A percentile compares a stretch with the other conserved stretches of the same genome.
Conservation (phyloP, 306 rosid genomes). For the Prunus mongolica region DNA sequence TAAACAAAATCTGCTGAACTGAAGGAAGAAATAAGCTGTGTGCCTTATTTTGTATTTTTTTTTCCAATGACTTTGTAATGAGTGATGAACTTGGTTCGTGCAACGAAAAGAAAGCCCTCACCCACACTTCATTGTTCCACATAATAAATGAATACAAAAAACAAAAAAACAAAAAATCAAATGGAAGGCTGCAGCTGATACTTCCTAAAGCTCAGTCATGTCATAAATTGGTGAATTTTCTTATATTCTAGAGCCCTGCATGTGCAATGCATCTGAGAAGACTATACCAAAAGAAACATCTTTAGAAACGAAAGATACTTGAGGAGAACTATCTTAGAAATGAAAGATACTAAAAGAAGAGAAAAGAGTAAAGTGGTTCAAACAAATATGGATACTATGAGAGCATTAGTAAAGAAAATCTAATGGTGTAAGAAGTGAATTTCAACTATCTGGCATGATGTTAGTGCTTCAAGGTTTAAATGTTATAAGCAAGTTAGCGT, state of each 20-base stretch:
- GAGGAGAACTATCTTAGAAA: background rate
- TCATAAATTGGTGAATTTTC: background rate
- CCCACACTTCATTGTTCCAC: background rate
- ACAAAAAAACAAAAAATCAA: too few species aligned
- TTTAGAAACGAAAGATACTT: background rate
- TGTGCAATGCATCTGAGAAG: background rate
- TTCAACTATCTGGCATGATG: background rate
- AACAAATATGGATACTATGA: background rate
- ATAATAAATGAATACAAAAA: background rate
- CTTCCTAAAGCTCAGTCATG: background rate
- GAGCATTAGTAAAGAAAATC: background rate
- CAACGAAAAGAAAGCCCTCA: background rate
- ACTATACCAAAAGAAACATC: background rate
- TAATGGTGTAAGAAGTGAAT: background rate
- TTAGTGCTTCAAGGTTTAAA: background rate
- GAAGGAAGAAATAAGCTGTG: background rate
- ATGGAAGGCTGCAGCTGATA: too few species aligned
- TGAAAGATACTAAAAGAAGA: background rate
- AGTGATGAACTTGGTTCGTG: background rate
- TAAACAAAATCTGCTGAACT: background rate
- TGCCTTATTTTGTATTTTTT: background rate
- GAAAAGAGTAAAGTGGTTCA: background rate
- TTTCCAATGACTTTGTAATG: background rate
- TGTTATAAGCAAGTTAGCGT: background rate
- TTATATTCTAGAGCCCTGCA: background rate